Percentiles rank a stretch among this genome's conserved stretches.
Evolutionary conservation across 306 rosid species (phyloP).

Genomic region (Malus asiatica): DNA sequence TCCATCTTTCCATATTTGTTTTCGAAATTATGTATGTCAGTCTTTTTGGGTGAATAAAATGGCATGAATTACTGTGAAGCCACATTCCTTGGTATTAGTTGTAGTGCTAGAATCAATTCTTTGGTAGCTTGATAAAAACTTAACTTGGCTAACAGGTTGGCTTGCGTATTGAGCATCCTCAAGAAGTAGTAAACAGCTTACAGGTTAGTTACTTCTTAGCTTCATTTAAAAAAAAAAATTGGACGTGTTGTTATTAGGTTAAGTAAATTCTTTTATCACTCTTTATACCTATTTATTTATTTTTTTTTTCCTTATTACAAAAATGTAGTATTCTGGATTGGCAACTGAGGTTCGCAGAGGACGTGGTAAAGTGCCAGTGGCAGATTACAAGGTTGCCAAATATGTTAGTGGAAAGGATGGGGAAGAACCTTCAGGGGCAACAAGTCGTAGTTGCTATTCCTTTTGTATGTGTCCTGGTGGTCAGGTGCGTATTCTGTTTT

Average conservation of each 20-base stretch:
- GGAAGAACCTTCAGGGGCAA: constrained; percentile 27
- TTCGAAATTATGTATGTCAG: background rate
- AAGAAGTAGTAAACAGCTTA: constrained; percentile 70
- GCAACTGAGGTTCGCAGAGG: constrained; percentile 78
- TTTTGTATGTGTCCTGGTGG: constrained; percentile 99
- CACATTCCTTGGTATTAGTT: constrained; percentile 7
- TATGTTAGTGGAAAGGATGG: constrained; percentile 36
- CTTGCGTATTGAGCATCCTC: constrained; percentile 94
- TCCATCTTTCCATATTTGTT: background rate
- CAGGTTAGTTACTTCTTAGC: constrained; percentile 49
- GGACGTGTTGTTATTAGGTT: background rate
- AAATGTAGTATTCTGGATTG: constrained; percentile 72
- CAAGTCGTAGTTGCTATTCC: constrained; percentile 76
- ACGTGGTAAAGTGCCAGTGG: constrained; percentile 92
- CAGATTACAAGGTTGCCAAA: constrained; percentile 85
- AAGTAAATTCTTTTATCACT: background rate
- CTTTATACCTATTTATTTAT: background rate
- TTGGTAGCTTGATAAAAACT: constrained; percentile 11
- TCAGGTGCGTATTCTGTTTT: constrained; percentile 51
- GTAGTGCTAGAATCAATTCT: constrained; percentile 2
- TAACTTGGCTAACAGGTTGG: constrained; percentile 62
- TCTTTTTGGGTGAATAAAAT: background rate
- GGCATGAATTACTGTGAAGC: background rate
- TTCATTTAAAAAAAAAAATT: background rate
- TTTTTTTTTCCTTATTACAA: background rate